A percentile compares a stretch with the other conserved stretches of the same genome.
Evolutionary conservation across 176 grass and related monocot genomes (phyloP).

Genomic region (Aegilops bicornis): DNA sequence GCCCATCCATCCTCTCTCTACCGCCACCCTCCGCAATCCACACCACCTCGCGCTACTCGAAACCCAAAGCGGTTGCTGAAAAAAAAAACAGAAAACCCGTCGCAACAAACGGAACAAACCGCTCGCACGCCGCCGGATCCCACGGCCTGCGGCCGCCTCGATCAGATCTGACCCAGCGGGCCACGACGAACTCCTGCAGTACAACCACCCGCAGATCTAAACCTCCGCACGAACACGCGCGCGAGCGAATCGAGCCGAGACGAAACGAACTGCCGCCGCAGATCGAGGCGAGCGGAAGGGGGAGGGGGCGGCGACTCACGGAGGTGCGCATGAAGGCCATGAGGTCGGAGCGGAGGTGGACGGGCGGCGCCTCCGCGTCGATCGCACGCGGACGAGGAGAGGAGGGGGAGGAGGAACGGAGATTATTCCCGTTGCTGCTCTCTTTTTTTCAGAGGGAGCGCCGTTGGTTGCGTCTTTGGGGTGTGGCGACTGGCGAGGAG

Average conservation of each 20-base stretch:
- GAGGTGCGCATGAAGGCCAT: conserved; percentile 59
- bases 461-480: not conserved
- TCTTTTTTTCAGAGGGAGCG: not conserved
- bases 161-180: not conserved
- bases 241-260: not conserved
- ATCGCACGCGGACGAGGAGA: conserved; percentile 35
- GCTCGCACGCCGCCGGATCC: not conserved
- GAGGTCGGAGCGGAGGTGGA: not conserved
- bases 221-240: not conserved
- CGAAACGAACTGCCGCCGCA: not conserved
- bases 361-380: conserved; percentile 22
- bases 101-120: not conserved
- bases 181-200: not conserved
- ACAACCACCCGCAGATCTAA: conserved; percentile 32
- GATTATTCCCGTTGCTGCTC: conserved; percentile 16
- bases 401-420: not conserved
- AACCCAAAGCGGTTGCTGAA: not conserved
- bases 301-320: conserved; percentile 26
- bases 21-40: not conserved
- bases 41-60: not conserved
- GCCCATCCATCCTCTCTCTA: not conserved
- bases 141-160: not conserved
- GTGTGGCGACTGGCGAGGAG: conserved; percentile 7
- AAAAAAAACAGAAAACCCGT: not conserved
- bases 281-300: not conserved